Evolutionary conservation across 1,284 basidiomycete species (phyloP), one percentile per base, ranked within the genome.

Genomic region (Leucoagaricus sp.): DNA sequence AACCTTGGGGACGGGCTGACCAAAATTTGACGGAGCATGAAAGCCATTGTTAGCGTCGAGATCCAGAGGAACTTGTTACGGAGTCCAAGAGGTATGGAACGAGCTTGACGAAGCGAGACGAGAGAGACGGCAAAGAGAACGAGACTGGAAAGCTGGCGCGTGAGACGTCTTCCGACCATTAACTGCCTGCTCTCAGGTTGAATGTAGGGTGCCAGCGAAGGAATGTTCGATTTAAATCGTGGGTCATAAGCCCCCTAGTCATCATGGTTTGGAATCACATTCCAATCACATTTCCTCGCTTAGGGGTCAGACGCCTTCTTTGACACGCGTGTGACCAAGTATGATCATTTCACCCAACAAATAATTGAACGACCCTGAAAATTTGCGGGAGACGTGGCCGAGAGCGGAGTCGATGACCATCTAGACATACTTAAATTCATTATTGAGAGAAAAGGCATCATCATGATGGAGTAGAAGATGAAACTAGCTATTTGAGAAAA

Each of bases 1-100:
- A 61, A 54, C 34, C 55, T 63, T 34, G 59, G 55, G 38, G 62
- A 58, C 5, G 59, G 55, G 15, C 60, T 54, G 9, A 56, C 50
- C 36, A 66, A 51, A 7, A 65, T 34, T 49, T 63, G 60, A 28
- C 60, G 58, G 15, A 66, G 23, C 28, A 67, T 53, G 33, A 65
- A 49, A 28, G 61, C 62, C 60, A 66, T 61, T 3, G 58, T 55
- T 21, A 64, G 3, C 15, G 62, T 48, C 15, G 61, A 57, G 34
- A 65, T 48, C 56, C 56, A 60, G 34, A 59, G 38, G 28, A 63
- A 44, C 34, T 49, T 59, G n/a, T 46, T 61, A 21, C 52, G 42
- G 8, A 55, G 47, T 23, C 52, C 52, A 21, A 62, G 55, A 26
- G 51, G 58, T 44, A 57, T 36, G 13, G 50, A 26, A 19, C 48